Conservation (phyloP, 257 asterid genomes). For the Coffea canephora region DNA sequence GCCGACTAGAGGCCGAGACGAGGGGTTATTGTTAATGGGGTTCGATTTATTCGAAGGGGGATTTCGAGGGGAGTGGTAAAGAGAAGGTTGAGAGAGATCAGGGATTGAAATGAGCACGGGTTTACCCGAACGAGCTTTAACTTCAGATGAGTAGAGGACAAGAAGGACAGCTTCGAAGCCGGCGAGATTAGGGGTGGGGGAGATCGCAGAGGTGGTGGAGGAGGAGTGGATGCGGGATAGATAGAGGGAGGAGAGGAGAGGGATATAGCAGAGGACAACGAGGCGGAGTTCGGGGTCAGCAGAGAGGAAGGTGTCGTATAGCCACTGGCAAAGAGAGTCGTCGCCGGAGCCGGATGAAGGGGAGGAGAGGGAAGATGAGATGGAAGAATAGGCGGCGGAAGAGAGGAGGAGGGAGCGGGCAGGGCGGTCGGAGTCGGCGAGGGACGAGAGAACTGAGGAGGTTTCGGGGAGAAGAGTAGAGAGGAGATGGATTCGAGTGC, state of each 20-base stretch:
- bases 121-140: constrained; percentile 74
- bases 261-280: constrained; percentile 74
- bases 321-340: constrained; percentile 90
- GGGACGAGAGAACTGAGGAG: constrained; percentile 43
- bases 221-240: constrained; percentile 67
- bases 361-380: constrained; percentile 54
- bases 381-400: constrained; percentile 52
- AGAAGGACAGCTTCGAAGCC: constrained; percentile 92
- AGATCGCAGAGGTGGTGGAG: constrained; percentile 22
- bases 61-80: constrained; percentile 70
- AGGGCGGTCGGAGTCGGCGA: constrained; percentile 90
- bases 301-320: constrained; percentile 80
- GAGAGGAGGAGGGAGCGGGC: constrained; percentile 93
- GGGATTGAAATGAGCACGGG: constrained; percentile 66
- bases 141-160: constrained; percentile 67
- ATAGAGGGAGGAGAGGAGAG: constrained; percentile 58
- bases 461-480: constrained; percentile 55
- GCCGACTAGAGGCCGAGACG: constrained; percentile 41
- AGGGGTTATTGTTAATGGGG: constrained; percentile 22
- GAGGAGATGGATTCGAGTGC: constrained; percentile 86
- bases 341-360: constrained; percentile 67
- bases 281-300: constrained; percentile 77
- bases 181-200: constrained; percentile 49
- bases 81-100: constrained; percentile 88
- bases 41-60: constrained; percentile 34